phyloP scores from a whole-genome alignment of 805 yeast genomes.

The Saccharomyces mikatae region DNA sequence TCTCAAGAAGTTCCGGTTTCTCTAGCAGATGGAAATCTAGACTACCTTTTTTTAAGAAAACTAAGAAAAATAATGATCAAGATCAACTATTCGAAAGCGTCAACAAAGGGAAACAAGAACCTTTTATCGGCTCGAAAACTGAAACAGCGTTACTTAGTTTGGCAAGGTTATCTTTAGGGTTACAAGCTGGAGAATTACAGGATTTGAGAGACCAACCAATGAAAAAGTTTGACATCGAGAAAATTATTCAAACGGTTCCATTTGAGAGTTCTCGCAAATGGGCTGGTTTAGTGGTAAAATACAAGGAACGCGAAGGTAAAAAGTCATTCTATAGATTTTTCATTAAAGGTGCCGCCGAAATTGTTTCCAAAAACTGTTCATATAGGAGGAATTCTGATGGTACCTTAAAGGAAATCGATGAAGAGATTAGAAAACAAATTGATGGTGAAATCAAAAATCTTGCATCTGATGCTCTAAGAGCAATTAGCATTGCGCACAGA shows the following conservation, averaged over 20 bases:
- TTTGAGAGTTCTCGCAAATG: constrained; percentile 90
- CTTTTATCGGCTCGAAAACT: constrained; percentile 85
- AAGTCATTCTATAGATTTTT: constrained; percentile 43
- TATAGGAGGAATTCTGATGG: constrained; percentile 31
- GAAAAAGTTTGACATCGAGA: constrained; percentile 25
- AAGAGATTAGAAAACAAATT: constrained; percentile 29
- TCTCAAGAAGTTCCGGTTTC: background rate
- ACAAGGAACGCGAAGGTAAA: constrained; percentile 28
- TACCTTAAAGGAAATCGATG: constrained; percentile 8
- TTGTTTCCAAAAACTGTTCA: constrained; percentile 57
- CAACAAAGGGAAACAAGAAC: constrained; percentile 36
- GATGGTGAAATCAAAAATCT: constrained; percentile 42
- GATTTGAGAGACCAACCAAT: constrained; percentile 33
- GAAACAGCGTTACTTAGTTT: constrained; percentile 78
- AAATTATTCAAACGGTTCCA: constrained; percentile 67
- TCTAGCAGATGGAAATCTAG: background rate
- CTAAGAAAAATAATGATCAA: constrained; percentile 1
- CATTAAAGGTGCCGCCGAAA: constrained; percentile 93
- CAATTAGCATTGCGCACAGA: constrained; percentile 78
- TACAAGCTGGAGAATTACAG: constrained; percentile 37
- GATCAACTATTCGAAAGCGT: constrained; percentile 12
- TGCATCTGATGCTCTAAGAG: constrained; percentile 77
- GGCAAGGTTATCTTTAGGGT: constrained; percentile 50
- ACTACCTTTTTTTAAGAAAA: constrained; percentile 1
- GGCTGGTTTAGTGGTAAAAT: constrained; percentile 69